These are phyloP conservation scores for Fraxinus quadrangulata DNA, from an alignment of 257 asterid genomes.

Conservation along the genomic window DNA sequence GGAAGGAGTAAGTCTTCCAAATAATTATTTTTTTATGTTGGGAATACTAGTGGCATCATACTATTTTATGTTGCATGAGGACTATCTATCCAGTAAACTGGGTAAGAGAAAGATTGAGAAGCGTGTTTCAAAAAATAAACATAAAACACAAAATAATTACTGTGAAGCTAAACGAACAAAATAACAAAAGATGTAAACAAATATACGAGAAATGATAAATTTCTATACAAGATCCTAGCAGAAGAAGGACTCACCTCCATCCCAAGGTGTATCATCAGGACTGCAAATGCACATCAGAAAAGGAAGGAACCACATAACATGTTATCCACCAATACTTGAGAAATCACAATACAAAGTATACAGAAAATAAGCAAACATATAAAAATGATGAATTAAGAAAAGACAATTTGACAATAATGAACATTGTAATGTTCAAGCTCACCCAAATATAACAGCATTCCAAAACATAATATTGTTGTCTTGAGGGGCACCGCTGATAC, in stretches of 20 bases:
- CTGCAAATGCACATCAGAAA: slow-evolving; percentile 52
- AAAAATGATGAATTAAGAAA: neutral
- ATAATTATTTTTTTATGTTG: neutral
- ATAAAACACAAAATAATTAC: neutral
- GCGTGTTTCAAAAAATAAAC: neutral
- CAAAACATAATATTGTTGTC: slow-evolving; percentile 57
- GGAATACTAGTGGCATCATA: neutral
- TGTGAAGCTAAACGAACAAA: neutral
- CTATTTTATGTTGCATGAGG: neutral
- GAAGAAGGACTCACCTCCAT: slow-evolving; percentile 69
- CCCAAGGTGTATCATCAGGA: slow-evolving; percentile 94
- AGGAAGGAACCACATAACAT: slow-evolving; percentile 28
- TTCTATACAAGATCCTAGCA: slow-evolving; percentile 8
- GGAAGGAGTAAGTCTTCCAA: neutral
- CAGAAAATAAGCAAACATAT: neutral
- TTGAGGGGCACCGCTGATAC: slow-evolving; percentile 56
- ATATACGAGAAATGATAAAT: neutral
- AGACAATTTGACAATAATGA: neutral
- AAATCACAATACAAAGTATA: neutral
- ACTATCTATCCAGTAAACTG: slow-evolving; percentile 1
- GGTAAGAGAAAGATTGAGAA: neutral
- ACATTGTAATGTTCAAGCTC: slow-evolving; percentile 7
- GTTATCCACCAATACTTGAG: slow-evolving; percentile 32
- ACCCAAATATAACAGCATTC: slow-evolving; percentile 61
- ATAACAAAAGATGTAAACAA: neutral